These are phyloP conservation scores for Aspergillus incahuasiensis DNA, from an alignment of 495 filamentous ascomycete genomes.

Conservation along the genomic window DNA sequence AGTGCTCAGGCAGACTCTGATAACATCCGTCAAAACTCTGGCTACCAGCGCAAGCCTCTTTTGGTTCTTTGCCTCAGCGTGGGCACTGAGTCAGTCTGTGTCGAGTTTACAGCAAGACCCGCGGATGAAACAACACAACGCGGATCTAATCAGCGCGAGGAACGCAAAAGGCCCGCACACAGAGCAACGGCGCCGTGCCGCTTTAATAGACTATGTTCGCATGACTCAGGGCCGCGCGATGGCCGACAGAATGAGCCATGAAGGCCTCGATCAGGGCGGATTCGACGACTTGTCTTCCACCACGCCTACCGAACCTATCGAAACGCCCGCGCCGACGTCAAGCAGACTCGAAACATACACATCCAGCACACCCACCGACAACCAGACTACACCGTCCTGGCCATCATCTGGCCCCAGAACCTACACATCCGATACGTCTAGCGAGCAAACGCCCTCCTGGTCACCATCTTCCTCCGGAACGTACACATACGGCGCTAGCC, in stretches of 20 bases:
- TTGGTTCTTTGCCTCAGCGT: constrained; percentile 22
- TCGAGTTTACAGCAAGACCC: constrained; percentile 20
- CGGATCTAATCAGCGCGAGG: constrained; percentile 17
- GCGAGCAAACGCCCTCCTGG: not conserved
- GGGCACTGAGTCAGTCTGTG: not conserved
- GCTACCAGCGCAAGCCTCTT: not conserved
- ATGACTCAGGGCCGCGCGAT: not conserved
- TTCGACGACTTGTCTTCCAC: not conserved
- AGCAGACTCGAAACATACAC: not conserved
- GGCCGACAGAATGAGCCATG: not conserved
- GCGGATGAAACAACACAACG: constrained; percentile 23
- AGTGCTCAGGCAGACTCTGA: not conserved
- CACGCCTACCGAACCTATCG: not conserved
- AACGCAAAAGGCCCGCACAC: constrained; percentile 22
- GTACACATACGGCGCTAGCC: not conserved
- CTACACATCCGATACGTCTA: not conserved
- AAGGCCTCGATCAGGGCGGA: not conserved
- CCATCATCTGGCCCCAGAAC: no score
- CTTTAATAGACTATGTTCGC: not conserved
- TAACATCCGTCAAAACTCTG: not conserved
- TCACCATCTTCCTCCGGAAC: not conserved
- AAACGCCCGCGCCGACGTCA: not conserved
- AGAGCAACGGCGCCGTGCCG: constrained; percentile 10
- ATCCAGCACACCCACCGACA: not conserved
- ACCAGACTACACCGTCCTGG: no score